These are phyloP conservation scores for Actinomortierella wolfii DNA, from an alignment of 371 early-diverging fungal species.

Conservation along the genomic window DNA sequence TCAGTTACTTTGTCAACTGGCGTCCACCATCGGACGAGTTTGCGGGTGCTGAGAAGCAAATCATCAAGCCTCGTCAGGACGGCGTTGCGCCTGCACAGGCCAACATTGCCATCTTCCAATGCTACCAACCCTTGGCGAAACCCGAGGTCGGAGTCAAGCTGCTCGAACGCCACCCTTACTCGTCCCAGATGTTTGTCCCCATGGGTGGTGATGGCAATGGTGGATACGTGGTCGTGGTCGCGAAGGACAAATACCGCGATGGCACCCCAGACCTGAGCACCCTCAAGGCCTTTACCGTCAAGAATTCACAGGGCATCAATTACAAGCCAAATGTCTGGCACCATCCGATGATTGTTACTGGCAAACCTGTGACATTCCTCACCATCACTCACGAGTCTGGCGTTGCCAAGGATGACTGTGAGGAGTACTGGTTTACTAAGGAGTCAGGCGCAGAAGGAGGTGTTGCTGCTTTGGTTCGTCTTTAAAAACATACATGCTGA, in stretches of 20 bases:
- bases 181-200: constrained; percentile 88
- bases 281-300: constrained; percentile 76
- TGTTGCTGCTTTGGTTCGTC: constrained; percentile 20
- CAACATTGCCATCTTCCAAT: constrained; percentile 78
- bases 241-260: constrained; percentile 66
- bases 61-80: constrained; percentile 12
- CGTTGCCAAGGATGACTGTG: constrained; percentile 69
- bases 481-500: constrained; percentile 1
- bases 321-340: constrained; percentile 88
- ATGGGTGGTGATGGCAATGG: constrained; percentile 63
- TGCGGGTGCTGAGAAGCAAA: constrained; percentile 25
- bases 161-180: constrained; percentile 86
- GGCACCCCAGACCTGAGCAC: constrained; percentile 76
- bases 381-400: constrained; percentile 76
- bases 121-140: constrained; percentile 55
- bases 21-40: constrained; percentile 28
- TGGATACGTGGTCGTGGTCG: constrained; percentile 81
- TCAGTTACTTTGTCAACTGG: constrained; percentile 63
- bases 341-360: constrained; percentile 80
- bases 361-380: constrained; percentile 60
- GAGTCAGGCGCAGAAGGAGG: constrained; percentile 31
- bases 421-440: constrained; percentile 51
- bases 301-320: constrained; percentile 78
- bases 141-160: constrained; percentile 64
- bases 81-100: constrained; percentile 36